A percentile compares a stretch with the other conserved stretches of the same genome.
Evolutionary conservation across 129 eudicot genomes (phyloP).

Genomic region (Artemisia argyi): DNA sequence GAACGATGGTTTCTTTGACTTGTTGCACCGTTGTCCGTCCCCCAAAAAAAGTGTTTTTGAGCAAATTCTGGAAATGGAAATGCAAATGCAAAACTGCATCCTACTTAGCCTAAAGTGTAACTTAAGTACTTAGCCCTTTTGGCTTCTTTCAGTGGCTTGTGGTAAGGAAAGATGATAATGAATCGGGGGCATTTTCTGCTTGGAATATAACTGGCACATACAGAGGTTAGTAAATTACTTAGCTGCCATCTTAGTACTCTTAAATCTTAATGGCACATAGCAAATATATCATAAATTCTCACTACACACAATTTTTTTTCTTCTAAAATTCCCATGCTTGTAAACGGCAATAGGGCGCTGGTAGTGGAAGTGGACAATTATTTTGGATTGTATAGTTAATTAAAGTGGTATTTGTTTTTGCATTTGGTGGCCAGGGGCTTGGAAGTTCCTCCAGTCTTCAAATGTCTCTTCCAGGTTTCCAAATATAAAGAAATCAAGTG

Average conservation of each 20-base stretch:
- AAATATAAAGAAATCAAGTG: slow-evolving; percentile 71
- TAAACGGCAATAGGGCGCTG: too few species aligned
- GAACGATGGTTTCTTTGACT: background rate
- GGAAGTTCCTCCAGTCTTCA: slow-evolving; percentile 73
- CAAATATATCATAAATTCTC: too few species aligned
- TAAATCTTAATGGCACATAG: background rate
- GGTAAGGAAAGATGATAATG: slow-evolving; percentile 69
- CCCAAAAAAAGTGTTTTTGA: background rate
- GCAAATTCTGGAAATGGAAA: background rate
- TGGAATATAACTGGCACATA: slow-evolving; percentile 97
- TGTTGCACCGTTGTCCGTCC: background rate
- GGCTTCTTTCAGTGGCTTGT: slow-evolving; percentile 82
- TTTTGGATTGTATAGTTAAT: slow-evolving; percentile 11
- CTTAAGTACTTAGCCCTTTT: slow-evolving; percentile 11
- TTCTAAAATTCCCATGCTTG: too few species aligned
- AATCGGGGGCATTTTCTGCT: slow-evolving; percentile 66
- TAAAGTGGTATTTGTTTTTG: slow-evolving; percentile 2
- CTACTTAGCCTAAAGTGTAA: slow-evolving; percentile 1
- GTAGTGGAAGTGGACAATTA: too few species aligned
- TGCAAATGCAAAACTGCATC: background rate
- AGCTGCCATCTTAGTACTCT: background rate
- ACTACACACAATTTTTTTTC: too few species aligned
- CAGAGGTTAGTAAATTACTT: slow-evolving; percentile 65
- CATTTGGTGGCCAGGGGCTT: slow-evolving; percentile 54
- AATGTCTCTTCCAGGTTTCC: slow-evolving; percentile 75